These are phyloP conservation scores for Cystobasidium ongulense DNA, from an alignment of 768 basidiomycete species.

Conservation along the genomic window DNA sequence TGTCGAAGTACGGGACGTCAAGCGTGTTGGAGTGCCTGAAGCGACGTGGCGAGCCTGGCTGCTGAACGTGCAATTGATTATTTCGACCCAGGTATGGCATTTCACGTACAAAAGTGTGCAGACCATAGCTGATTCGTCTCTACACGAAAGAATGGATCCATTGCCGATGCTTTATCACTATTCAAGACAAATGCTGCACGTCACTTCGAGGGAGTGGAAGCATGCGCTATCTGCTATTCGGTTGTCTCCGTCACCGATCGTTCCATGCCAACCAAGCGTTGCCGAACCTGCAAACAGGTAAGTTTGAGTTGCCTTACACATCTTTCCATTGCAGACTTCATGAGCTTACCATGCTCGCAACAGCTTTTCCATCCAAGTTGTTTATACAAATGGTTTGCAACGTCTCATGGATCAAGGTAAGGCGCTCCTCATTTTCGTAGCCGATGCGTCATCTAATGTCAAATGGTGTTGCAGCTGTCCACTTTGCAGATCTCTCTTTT, in stretches of 20 bases:
- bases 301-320: too few relatives aligned
- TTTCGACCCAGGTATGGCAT: slow-evolving; percentile 61
- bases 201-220: slow-evolving; percentile 90
- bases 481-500: slow-evolving; percentile 34
- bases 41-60: slow-evolving; percentile 89
- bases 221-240: slow-evolving; percentile 96
- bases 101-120: not conserved
- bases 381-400: slow-evolving; percentile 38
- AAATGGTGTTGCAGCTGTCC: slow-evolving; percentile 14
- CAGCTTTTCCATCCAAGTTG: slow-evolving; percentile 39
- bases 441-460: not conserved
- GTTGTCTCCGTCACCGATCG: slow-evolving; percentile 55
- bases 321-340: too few relatives aligned
- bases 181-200: slow-evolving; percentile 90
- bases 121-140: not conserved
- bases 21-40: slow-evolving; percentile 78
- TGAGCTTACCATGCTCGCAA: too few relatives aligned
- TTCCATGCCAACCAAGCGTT: slow-evolving; percentile 76
- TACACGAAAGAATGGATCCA: slow-evolving; percentile 66
- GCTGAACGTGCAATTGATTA: slow-evolving; percentile 78
- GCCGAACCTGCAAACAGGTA: slow-evolving; percentile 50
- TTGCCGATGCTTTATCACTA: slow-evolving; percentile 73
- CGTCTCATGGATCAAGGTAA: slow-evolving; percentile 22
- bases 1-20: slow-evolving; percentile 78
- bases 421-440: not conserved